Evolutionary conservation across 2,329 filamentous ascomycete species (phyloP), one percentile per base, ranked within the genome.

Genomic region (Pseudonectria foliicola): DNA sequence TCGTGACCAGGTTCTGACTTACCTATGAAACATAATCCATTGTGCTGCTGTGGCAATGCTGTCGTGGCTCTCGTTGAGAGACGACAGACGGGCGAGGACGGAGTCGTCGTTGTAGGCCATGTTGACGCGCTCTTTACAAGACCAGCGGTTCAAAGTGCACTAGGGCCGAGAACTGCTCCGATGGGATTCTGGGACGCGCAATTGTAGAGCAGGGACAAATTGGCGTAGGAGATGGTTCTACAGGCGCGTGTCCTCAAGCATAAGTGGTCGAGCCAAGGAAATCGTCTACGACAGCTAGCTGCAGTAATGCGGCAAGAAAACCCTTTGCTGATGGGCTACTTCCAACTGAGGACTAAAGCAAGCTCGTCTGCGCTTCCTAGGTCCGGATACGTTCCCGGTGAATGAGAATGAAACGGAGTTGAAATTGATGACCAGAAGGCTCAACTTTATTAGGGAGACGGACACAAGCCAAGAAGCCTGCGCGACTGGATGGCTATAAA

Each of bases 11-110:
- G 14, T 18, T 13, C 14, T 25, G 11, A 15, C 39, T 60, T 79
- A 94, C 88, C 88, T 83, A 66, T 98, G 90, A 60, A 98, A 98
- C 83, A 98, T 93, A 43, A 98, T 92, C 93, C 93, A 98, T 79
- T 96, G 90, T 38, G 92, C 88, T 43, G 94, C 89, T 25, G 86
- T 90, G 42, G 94, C 77, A 55, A 98, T 96, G 64, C 88, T 93
- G 59, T 98, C 92, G 60, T 98, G 90, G 10, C 88, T 94, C 65
- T 98, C 93, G 63, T 95, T 95, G 43, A 98, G 76, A 27, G 88
- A 86, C 23, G 89, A 93, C 35, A 98, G 81, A 68, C 95, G 95
- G 35, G 90, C 87, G 60, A 89, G 79, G 37, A 98, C 88, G 30
- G 88, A 85, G 67, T 98, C 92, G 63, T 96, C 89, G 48, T 84